Base-by-base conservation (phyloP, 2,329 filamentous ascomycete species). In the Curvularia eragrostidis region DNA sequence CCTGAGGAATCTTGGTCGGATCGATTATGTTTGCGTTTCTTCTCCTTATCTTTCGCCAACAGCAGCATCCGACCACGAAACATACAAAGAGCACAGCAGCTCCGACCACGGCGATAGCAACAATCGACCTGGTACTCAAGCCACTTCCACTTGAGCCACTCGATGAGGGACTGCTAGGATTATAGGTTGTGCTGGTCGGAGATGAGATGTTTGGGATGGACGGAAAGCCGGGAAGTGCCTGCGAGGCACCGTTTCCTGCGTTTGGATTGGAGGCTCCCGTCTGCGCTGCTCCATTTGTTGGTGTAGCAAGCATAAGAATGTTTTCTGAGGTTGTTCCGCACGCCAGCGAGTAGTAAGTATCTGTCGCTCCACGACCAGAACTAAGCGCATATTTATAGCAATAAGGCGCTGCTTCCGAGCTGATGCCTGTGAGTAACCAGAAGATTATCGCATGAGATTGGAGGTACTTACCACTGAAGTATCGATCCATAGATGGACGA, bases 351-450 rank as follows among this genome's bases (percentile, higher is more conserved):
- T 42, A 51, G n/a, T 30, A 55, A 2, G 52, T 58, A 46, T 34
- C 9, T 12, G 26, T 21, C 3, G 21, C 51, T 26, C 21, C 47
- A 12, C 28, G 56, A n/a, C 39, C 39, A 50, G 51, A 41, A 23
- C 23, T 47, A 41, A 47, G 56, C 9, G 51, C 51, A 38, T 58
- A 58, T 10, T 34, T 30, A 24, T 47, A 50, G 18, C 56, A 58
- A 3, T 54, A 23, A 5, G 52, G 56, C n/a, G 51, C 46, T 23
- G 50, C 46, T 47, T 23, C 7, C n/a, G 56, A 58, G 36, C 50
- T 58, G 18, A 9, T 30, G 2, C 18, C 12, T 41, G 19, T n/a
- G 12, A 39, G 41, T 41, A 13, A 42, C 2, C 6, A 23, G 7
- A 15, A 9, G 10, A 18, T 13, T 10, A 5, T 32, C 3, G 1